Base-by-base conservation (phyloP, 305 asterid genomes). In the Nicotiana rustica region DNA sequence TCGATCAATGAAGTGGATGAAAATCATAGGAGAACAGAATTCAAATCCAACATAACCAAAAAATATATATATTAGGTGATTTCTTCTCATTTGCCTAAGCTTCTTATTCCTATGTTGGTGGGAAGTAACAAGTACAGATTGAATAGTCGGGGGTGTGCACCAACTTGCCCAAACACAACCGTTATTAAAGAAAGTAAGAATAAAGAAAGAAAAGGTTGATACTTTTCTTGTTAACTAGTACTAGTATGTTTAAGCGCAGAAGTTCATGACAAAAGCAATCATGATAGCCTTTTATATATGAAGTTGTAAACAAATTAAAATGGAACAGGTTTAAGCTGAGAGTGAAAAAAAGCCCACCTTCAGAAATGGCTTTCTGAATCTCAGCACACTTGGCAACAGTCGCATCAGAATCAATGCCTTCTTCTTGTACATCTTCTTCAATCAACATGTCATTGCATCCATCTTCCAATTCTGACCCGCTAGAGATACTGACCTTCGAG, bases 361-460 rank as follows among this genome's bases (percentile, higher is more conserved):
- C 88, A 12, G 91, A 85, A 64, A 88, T 88, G 56, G 91, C 91
- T 84, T 5, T 85, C 62, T 88, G 91, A 59, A 88, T 88, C 5
- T 88, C 91, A 49, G 91, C 86, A 82, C 89, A 86, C 66, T 88
- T 88, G 44, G 80, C 80, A 65, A 86, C 89, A 65, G 83, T 82
- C 49, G 80, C 65, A 18, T 85, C 85, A 17, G 84, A 85, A 56
- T 88, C 86, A 52, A 88, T 84, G 19, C 91, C 91, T 76, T 86
- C 91, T 69, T 88, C 89, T 73, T 73, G 62, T 47, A 68, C 41
- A 12, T 82, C 80, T 67, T 86, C 91, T 64, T 86, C 89, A 66
- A 88, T 85, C 19, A 88, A 80, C 21, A 87, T 56, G 21, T 90
- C 90, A 5, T 77, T 60, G 81, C 83, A 19, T 69, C 88, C 91